phyloP scores from a whole-genome alignment of 768 basidiomycete genomes.

The Calocybe cyanea region DNA sequence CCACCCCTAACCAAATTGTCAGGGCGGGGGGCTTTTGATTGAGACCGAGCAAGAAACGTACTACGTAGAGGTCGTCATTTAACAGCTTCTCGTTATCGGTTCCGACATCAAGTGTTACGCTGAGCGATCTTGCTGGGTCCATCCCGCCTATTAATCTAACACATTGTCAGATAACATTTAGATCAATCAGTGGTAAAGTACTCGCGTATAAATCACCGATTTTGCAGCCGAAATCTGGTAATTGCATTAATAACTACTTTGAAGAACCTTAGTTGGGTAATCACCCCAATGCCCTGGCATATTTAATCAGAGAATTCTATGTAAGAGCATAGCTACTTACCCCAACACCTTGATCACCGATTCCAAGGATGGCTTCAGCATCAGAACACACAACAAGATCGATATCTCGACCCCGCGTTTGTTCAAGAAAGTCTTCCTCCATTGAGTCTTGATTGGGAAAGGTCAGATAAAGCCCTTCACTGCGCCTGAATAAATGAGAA shows the following conservation, averaged over 20 bases:
- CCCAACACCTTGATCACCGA: slow-evolving; percentile 65
- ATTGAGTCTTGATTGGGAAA: slow-evolving; percentile 60
- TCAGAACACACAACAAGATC: slow-evolving; percentile 84
- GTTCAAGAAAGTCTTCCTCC: slow-evolving; percentile 74
- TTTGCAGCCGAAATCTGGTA: slow-evolving; percentile 71
- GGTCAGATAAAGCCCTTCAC: slow-evolving; percentile 73
- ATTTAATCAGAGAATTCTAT: neutral
- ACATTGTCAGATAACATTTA: neutral
- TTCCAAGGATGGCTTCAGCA: slow-evolving; percentile 80
- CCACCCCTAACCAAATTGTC: slow-evolving; percentile 54
- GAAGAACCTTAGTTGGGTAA: slow-evolving; percentile 9
- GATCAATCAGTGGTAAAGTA: neutral
- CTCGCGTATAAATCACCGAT: slow-evolving; percentile 69
- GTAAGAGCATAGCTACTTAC: slow-evolving; percentile 27
- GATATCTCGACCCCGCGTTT: slow-evolving; percentile 55
- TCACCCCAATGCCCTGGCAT: slow-evolving; percentile 47
- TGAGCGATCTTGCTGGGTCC: slow-evolving; percentile 54
- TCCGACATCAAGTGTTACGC: slow-evolving; percentile 71
- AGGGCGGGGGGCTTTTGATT: neutral
- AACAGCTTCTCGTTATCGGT: slow-evolving; percentile 67
- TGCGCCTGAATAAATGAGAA: slow-evolving; percentile 77
- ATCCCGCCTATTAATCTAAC: slow-evolving; percentile 61
- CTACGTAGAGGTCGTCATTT: slow-evolving; percentile 63
- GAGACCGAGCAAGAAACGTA: no score
- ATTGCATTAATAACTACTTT: neutral